phyloP scores from a whole-genome alignment of 371 early-diverging fungal genomes.

The Apophysomyces trapeziformis region DNA sequence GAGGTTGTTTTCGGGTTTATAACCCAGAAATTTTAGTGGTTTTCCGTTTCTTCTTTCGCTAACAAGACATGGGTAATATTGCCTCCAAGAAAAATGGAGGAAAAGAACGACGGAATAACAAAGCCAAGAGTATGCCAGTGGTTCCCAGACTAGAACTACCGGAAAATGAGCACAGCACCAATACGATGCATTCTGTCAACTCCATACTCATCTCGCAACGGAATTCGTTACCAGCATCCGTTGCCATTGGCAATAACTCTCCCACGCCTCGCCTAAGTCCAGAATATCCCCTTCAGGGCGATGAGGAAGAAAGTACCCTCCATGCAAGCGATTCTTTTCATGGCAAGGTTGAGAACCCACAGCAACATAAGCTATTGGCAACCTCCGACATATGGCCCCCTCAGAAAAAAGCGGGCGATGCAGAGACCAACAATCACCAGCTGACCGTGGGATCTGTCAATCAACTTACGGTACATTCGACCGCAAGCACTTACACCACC shows the following conservation, averaged over 20 bases:
- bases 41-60: background rate
- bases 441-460: conserved; percentile 35
- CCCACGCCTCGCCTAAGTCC: conserved; percentile 22
- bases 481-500: conserved; percentile 21
- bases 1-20: conserved; percentile 5
- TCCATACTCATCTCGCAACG: conserved; percentile 36
- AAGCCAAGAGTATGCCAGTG: conserved; percentile 15
- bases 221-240: conserved; percentile 3
- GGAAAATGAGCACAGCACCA: conserved; percentile 32
- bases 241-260: background rate
- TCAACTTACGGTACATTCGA: conserved; percentile 31
- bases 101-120: conserved; percentile 13
- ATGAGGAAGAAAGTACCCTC: background rate
- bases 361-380: conserved; percentile 41
- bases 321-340: conserved; percentile 24
- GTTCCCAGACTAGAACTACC: conserved; percentile 15
- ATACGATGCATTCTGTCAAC: conserved; percentile 33
- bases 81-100: conserved; percentile 18
- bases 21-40: conserved; percentile 9
- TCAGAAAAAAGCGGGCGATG: conserved; percentile 13
- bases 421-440: conserved; percentile 29
- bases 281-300: conserved; percentile 17
- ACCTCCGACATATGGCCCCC: conserved; percentile 48
- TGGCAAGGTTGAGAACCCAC: conserved; percentile 39
- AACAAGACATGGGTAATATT: conserved; percentile 22